Base-by-base conservation (phyloP, 768 basidiomycete genomes). In the Pisolithus marmoratus region DNA sequence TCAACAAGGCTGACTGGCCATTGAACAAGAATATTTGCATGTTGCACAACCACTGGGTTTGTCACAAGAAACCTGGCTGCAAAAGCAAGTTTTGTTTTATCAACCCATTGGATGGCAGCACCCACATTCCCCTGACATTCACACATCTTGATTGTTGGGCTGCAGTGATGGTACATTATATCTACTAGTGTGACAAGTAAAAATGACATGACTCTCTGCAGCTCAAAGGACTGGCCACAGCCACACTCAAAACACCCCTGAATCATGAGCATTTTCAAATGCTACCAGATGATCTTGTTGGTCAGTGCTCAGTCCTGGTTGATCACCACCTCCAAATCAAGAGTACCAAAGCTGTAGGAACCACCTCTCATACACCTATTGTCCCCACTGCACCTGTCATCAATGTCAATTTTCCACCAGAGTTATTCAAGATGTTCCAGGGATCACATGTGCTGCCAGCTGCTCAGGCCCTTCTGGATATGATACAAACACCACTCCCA, bases 61-160 rank as follows among this genome's bases (percentile, higher is more conserved):
- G 50, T 23, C 14, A 50, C 40, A 37, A 51, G 50, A 51, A 51
- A 24, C 49, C 49, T 4, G 48, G 20, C 19, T 49, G 48, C 49
- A 14, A 20, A 26, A n/a, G n/a, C n/a, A n/a, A n/a, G n/a, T n/a
- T n/a, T n/a, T n/a, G n/a, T n/a, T n/a, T n/a, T n/a, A n/a, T n/a
- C n/a, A n/a, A n/a, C n/a, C n/a, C n/a, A n/a, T n/a, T n/a, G n/a
- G n/a, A n/a, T n/a, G n/a, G n/a, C 20, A 17, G 31, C 19, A 42
- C 19, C 15, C 43, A 46, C 34, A 14, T 44, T n/a, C 50, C 43
- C 27, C 50, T 51, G 5, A n/a, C 8, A 31, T 34, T 29, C 8
- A 2, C 26, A 2, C 24, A 24, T 29, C 22, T 51, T 14, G 50
- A 51, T 12, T 51, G 50, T 27, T 51, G 50, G 43, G 50, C 50